Conservation (phyloP, 1,139 yeast genomes). For the Kodamaea anthophila region DNA sequence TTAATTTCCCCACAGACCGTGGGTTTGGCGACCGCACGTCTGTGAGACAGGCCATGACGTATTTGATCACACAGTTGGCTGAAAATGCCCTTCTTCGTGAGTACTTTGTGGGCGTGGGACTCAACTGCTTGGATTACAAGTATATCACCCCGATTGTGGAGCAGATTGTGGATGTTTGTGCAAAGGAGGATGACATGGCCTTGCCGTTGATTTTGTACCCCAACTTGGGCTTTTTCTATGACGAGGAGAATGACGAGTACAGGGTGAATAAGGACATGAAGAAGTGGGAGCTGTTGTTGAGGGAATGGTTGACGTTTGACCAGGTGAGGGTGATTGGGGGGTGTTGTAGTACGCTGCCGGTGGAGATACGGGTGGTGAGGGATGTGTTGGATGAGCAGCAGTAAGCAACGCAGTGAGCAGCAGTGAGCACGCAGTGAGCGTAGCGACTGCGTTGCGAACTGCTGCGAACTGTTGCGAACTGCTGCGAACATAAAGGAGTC, state of each 20-base stretch:
- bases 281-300: conserved; percentile 25
- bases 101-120: conserved; percentile 30
- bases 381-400: conserved; percentile 7
- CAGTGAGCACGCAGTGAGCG: background rate
- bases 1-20: conserved; percentile 20
- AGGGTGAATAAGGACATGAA: conserved; percentile 14
- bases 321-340: conserved; percentile 46
- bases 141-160: conserved; percentile 16
- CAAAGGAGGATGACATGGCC: conserved; percentile 10
- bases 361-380: conserved; percentile 27
- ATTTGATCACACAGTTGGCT: conserved; percentile 12
- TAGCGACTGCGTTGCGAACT: too few species aligned
- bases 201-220: conserved; percentile 44
- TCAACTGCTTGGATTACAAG: conserved; percentile 33
- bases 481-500: too few species aligned
- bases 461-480: too few species aligned
- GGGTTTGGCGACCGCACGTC: conserved; percentile 31
- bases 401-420: background rate
- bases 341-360: conserved; percentile 52
- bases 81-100: conserved; percentile 8
- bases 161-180: conserved; percentile 14
- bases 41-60: conserved; percentile 17
- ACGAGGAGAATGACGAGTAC: conserved; percentile 20
- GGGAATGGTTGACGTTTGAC: conserved; percentile 27
- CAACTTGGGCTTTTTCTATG: conserved; percentile 50